Evolutionary conservation across 179 eudicot species (phyloP).

Genomic region (Heliamphora pulchella): DNA sequence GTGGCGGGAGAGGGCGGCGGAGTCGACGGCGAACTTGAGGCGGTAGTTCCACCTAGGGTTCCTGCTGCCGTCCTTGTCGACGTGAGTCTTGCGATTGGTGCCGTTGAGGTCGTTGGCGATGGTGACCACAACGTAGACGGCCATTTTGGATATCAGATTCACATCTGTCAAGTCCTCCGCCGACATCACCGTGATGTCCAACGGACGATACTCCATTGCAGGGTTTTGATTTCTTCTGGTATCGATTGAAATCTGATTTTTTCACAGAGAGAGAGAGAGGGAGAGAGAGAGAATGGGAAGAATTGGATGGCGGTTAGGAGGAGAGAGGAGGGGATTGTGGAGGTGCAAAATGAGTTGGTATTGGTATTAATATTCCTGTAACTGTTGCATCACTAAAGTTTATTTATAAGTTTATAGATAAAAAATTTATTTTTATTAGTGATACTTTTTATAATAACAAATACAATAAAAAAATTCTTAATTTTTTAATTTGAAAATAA

Average conservation of each 20-base stretch:
- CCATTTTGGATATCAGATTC: constrained; percentile 35
- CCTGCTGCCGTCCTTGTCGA: constrained; percentile 26
- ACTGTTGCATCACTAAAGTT: too few species aligned
- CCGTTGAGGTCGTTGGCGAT: constrained; percentile 9
- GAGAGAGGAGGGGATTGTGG: too few species aligned
- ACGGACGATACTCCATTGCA: constrained; percentile 19
- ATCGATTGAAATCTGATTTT: not conserved
- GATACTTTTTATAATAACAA: too few species aligned
- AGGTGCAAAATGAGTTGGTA: too few species aligned
- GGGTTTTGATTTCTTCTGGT: not conserved
- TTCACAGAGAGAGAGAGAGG: not conserved
- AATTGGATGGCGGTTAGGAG: not conserved
- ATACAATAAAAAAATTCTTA: too few species aligned
- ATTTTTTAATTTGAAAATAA: too few species aligned
- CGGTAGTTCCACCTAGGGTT: constrained; percentile 42
- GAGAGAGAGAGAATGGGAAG: not conserved
- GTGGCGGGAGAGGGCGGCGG: constrained; percentile 19
- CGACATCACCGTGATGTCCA: constrained; percentile 37
- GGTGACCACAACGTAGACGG: constrained; percentile 33
- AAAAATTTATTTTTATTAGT: too few species aligned
- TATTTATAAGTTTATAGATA: too few species aligned
- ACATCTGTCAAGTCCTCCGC: constrained; percentile 41
- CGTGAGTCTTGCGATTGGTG: constrained; percentile 26
- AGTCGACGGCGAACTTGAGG: constrained; percentile 32
- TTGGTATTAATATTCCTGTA: too few species aligned